Percentiles rank a stretch among this genome's conserved stretches.
These are phyloP conservation scores for Ligustrum vulgare DNA, from an alignment of 257 asterid genomes.

Conservation along the genomic window DNA sequence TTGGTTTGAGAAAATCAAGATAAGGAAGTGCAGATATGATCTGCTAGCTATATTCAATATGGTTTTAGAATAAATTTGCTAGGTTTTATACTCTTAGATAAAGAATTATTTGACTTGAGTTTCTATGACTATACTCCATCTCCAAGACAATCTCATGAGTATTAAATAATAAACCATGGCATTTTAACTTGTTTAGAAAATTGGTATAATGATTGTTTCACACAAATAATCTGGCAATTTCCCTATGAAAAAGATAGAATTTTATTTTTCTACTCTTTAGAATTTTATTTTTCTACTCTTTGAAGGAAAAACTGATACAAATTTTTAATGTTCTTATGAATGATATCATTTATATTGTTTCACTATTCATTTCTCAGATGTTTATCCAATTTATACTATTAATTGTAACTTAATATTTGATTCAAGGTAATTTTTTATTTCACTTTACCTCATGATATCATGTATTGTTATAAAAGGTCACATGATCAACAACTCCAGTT, in stretches of 20 bases:
- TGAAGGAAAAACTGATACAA: not conserved
- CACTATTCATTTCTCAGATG: not conserved
- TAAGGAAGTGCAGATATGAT: not conserved
- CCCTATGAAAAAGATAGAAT: not conserved
- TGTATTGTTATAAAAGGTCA: too few species aligned
- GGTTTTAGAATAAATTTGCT: not conserved
- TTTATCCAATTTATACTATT: not conserved
- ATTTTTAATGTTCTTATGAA: not conserved
- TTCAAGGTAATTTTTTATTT: not conserved
- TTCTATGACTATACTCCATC: not conserved
- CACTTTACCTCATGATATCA: not conserved
- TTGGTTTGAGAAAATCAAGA: not conserved
- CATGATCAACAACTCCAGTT: not conserved
- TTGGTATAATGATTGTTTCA: not conserved
- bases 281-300: not conserved
- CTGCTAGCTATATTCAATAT: not conserved
- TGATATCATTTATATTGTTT: not conserved
- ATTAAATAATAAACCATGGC: not conserved
- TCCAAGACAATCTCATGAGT: not conserved
- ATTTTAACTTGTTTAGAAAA: not conserved
- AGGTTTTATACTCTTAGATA: not conserved
- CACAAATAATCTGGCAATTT: not conserved
- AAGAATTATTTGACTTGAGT: not conserved
- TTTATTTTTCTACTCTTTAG: not conserved
- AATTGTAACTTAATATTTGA: not conserved